Evolutionary conservation across 176 grass and related monocot species (phyloP).

Genomic region (Oryza meyeriana): DNA sequence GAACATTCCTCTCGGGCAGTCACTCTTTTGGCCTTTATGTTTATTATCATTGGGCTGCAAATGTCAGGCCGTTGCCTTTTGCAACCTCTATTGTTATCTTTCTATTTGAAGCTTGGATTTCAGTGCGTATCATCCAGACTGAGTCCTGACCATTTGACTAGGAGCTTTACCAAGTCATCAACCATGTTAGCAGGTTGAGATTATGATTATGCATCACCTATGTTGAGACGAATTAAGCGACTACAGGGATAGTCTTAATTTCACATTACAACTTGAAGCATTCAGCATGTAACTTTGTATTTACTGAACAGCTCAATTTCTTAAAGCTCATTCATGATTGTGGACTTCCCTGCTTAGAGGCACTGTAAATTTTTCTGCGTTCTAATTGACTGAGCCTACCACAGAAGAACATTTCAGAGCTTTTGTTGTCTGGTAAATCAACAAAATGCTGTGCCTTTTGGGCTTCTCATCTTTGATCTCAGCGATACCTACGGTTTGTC

Average conservation of each 20-base stretch:
- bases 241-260: neutral
- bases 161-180: neutral
- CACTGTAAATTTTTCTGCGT: neutral
- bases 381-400: neutral
- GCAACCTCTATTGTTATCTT: neutral
- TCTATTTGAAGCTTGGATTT: constrained; percentile 1
- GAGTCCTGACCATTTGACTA: neutral
- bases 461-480: neutral
- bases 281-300: neutral
- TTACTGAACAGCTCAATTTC: neutral
- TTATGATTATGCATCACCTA: neutral
- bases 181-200: neutral
- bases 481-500: neutral
- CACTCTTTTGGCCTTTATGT: neutral
- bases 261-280: neutral
- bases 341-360: neutral
- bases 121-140: neutral
- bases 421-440: neutral
- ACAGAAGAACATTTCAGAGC: neutral
- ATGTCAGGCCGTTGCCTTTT: neutral
- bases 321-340: neutral
- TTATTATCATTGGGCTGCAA: neutral
- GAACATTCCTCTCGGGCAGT: neutral
- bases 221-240: neutral
- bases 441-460: neutral